Evolutionary conservation across 495 filamentous ascomycete species (phyloP), one percentile per base, ranked within the genome.

Genomic region (Penicillium atrosanguineum): DNA sequence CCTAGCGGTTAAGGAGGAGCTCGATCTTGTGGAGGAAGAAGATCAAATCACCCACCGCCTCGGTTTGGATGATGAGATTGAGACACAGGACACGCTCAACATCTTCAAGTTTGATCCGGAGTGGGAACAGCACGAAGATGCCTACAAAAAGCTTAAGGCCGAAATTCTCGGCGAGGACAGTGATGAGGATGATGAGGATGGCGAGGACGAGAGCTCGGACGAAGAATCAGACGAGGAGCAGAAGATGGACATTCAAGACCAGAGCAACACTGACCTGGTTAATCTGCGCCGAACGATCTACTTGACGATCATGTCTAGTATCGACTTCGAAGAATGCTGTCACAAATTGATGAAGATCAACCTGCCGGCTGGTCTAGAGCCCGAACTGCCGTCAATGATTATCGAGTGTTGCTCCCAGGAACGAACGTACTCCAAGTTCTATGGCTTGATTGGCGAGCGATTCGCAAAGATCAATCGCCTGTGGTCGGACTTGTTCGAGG

Each of bases 381-480:
- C 85, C 4, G 94, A 97, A 65, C 76, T 99, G 46, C 89, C 91
- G 8, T 91, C 88, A 6, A 99, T 99, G 95, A 83, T 99, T 42
- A 87, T 97, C 46, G 94, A 99, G 68, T 92, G 90, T 61, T 96
- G 91, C 69, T 90, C 88, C 29, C 95, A 97, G 64, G 92, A 97
- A 67, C 87, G 88, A 47, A 96, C 93, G 14, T 99, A 95, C 71
- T 87, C 90, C 25, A 97, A 97, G 64, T 97, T 97, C 71, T 96
- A 92, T 64, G 95, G 94, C 34, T 69, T 96, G 50, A 89, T 97
- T 49, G 95, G 90, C 46, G 95, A 99, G 67, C 81, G 91, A 31
- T 97, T 99, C 65, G 88, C 91, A 46, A 95, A 95, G 67, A 82
- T 99, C 57, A 97, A 97, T 62, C 84, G 95, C 7, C 76, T 97